Percentiles rank a stretch among this genome's conserved stretches.
Conservation (phyloP, 2,329 filamentous ascomycete genomes). For the Dactylellina cionopaga region DNA sequence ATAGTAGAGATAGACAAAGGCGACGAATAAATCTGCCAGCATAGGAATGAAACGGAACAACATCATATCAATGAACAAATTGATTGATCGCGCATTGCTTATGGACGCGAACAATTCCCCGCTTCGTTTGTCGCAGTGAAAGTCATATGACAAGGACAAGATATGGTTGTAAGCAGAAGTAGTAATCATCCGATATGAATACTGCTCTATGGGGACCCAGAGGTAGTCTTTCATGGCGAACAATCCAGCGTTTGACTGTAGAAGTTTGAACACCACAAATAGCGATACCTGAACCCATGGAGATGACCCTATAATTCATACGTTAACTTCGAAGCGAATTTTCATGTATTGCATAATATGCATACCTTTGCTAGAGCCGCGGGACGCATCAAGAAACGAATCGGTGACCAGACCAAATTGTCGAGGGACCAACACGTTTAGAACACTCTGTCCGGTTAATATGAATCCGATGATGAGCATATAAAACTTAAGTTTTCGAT, state of each 20-base stretch:
- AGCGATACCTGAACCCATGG: constrained; percentile 67
- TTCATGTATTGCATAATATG: background rate
- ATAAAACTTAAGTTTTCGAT: constrained; percentile 73
- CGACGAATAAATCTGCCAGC: constrained; percentile 70
- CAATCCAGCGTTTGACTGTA: constrained; percentile 67
- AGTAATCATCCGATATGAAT: constrained; percentile 69
- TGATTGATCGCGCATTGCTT: constrained; percentile 71
- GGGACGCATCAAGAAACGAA: constrained; percentile 59
- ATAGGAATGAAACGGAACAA: constrained; percentile 72
- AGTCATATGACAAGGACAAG: constrained; percentile 75
- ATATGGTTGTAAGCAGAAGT: constrained; percentile 73
- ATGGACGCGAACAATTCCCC: constrained; percentile 73
- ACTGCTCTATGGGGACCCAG: constrained; percentile 68
- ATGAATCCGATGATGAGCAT: constrained; percentile 74
- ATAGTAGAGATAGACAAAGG: constrained; percentile 70
- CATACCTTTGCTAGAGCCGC: constrained; percentile 19
- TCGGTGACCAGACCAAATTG: constrained; percentile 83
- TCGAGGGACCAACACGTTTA: constrained; percentile 81
- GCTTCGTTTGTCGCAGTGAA: constrained; percentile 73
- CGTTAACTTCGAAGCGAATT: no score
- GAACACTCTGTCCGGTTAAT: constrained; percentile 74
- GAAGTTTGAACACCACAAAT: constrained; percentile 65
- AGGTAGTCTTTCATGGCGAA: constrained; percentile 65
- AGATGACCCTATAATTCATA: constrained; percentile 59
- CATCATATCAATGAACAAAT: constrained; percentile 69